Percentiles rank a stretch among this genome's conserved stretches.
Conservation (phyloP, 176 grass and related monocot species). For the Lolium multiflorum region DNA sequence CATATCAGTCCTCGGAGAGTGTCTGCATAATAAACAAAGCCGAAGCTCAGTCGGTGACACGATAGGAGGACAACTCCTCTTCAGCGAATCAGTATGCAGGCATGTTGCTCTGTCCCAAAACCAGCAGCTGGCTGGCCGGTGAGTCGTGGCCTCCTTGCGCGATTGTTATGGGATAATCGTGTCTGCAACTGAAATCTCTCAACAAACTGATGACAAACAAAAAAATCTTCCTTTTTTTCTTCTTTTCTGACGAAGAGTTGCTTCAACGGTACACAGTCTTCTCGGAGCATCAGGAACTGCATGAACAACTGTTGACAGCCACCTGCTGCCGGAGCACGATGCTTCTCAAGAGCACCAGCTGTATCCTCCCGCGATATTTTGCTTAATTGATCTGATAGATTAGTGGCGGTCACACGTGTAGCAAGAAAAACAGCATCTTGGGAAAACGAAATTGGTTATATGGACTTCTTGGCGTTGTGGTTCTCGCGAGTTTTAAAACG, state of each 20-base stretch:
- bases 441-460: no score
- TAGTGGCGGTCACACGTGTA: not conserved
- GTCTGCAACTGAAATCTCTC: not conserved
- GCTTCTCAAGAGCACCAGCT: not conserved
- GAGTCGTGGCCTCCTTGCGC: not conserved
- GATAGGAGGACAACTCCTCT: not conserved
- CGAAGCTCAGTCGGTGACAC: not conserved
- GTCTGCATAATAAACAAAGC: not conserved
- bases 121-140: not conserved
- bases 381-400: not conserved
- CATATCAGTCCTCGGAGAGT: not conserved
- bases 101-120: not conserved
- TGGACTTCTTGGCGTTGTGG: no score
- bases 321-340: not conserved
- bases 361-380: not conserved
- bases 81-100: not conserved
- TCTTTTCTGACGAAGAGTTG: no score
- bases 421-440: no score
- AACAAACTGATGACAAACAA: no score
- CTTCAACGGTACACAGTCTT: no score
- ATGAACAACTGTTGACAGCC: conserved; percentile 17
- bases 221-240: no score
- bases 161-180: not conserved
- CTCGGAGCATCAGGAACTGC: not conserved
- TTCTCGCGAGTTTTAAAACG: no score